Evolutionary conservation across 441 rosid species (phyloP).

Genomic region (Erysimum cheiri): DNA sequence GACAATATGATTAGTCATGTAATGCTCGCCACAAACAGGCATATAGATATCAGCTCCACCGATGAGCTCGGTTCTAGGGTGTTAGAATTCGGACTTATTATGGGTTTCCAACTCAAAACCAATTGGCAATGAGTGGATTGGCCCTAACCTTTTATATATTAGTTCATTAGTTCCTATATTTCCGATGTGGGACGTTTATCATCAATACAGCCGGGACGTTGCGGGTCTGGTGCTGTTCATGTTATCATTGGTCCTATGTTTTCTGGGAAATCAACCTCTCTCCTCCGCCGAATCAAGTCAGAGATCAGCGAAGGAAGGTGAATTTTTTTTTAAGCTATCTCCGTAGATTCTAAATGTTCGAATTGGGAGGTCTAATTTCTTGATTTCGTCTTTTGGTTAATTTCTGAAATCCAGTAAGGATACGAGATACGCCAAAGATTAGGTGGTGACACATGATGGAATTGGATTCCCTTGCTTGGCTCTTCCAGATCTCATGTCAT

Average conservation of each 20-base stretch:
- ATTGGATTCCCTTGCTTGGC: constrained; percentile 83
- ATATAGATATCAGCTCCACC: constrained; percentile 87
- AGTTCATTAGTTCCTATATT: no score
- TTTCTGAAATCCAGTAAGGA: constrained; percentile 80
- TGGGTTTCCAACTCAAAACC: no score
- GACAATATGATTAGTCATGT: constrained; percentile 55
- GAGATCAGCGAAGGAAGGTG: constrained; percentile 73
- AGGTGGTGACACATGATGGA: constrained; percentile 87
- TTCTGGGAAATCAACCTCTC: constrained; percentile 90
- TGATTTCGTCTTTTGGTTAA: background rate
- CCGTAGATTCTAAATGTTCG: background rate
- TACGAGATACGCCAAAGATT: constrained; percentile 73
- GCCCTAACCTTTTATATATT: no score
- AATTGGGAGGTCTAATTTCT: background rate
- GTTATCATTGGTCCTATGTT: constrained; percentile 93
- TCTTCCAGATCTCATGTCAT: constrained; percentile 71
- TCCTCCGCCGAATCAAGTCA: constrained; percentile 78
- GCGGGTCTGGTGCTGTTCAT: constrained; percentile 64
- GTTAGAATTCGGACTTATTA: no score
- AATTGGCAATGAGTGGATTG: no score
- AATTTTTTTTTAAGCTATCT: no score
- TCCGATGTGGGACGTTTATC: no score
- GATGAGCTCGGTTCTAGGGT: constrained; percentile 67
- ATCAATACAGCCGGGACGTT: no score
- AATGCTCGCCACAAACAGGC: constrained; percentile 92